Evolutionary conservation across 176 grass and related monocot species (phyloP).

Genomic region (Alopecurus myosuroides): DNA sequence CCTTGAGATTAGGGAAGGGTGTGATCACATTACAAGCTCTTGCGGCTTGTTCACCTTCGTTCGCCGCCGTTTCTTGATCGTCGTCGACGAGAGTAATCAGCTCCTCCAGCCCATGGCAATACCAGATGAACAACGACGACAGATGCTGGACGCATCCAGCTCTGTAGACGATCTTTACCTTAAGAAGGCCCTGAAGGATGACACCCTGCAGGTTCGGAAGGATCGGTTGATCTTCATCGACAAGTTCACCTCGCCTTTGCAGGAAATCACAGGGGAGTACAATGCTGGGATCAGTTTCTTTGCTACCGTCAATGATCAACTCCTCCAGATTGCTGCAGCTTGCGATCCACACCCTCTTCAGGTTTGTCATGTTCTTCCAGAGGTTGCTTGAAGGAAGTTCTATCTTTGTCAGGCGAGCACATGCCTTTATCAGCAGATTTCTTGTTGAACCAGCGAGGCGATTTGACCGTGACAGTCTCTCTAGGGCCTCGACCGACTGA

Average conservation of each 20-base stretch:
- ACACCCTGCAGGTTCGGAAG: slow-evolving; percentile 58
- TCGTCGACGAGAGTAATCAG: slow-evolving; percentile 40
- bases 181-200: slow-evolving; percentile 65
- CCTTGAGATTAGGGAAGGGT: slow-evolving; percentile 78
- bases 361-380: slow-evolving; percentile 63
- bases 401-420: slow-evolving; percentile 52
- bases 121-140: slow-evolving; percentile 56
- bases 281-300: slow-evolving; percentile 8
- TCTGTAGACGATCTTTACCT: slow-evolving; percentile 71
- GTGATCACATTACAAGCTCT: slow-evolving; percentile 9
- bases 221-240: slow-evolving; percentile 27
- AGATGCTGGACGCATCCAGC: slow-evolving; percentile 53
- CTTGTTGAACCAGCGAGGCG: slow-evolving; percentile 61
- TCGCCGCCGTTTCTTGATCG: background rate
- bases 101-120: slow-evolving; percentile 64
- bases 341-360: slow-evolving; percentile 70
- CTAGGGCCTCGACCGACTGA: slow-evolving; percentile 43
- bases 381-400: slow-evolving; percentile 51
- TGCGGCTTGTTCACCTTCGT: slow-evolving; percentile 6
- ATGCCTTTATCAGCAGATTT: slow-evolving; percentile 58
- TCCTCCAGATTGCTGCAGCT: slow-evolving; percentile 51
- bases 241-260: slow-evolving; percentile 10
- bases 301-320: slow-evolving; percentile 47
- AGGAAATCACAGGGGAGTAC: slow-evolving; percentile 9
- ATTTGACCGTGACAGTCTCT: slow-evolving; percentile 45